Evolutionary conservation across 176 grass and related monocot species (phyloP).

Genomic region (Cenchrus fungigraminus): DNA sequence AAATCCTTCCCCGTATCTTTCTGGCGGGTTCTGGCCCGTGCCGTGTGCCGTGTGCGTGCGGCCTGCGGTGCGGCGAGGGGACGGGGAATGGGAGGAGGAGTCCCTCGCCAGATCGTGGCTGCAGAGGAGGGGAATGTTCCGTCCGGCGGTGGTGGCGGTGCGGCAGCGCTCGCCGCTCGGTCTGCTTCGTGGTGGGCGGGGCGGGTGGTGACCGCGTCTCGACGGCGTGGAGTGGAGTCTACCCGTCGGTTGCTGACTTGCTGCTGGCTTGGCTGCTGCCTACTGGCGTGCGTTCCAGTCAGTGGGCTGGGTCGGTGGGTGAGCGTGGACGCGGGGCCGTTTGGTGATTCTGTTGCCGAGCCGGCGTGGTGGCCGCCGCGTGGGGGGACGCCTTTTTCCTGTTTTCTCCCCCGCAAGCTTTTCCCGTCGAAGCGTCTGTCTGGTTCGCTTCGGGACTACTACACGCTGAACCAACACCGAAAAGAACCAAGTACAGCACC

Average conservation of each 20-base stretch:
- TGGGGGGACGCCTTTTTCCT: neutral
- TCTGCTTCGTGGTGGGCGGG: no score
- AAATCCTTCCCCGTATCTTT: neutral
- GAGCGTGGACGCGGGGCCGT: neutral
- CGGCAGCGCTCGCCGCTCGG: no score
- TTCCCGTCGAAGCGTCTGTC: neutral
- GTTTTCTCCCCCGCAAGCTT: neutral
- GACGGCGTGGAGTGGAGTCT: no score
- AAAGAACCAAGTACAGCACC: neutral
- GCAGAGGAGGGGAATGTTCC: neutral
- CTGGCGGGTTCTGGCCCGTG: neutral
- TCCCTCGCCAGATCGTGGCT: no score
- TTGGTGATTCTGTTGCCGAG: neutral
- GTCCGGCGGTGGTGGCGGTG: neutral
- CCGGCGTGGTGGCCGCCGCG: no score
- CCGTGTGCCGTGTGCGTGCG: conserved; percentile 16
- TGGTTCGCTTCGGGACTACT: neutral
- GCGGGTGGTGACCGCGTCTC: no score
- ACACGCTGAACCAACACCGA: neutral
- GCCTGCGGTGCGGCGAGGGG: neutral
- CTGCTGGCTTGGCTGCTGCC: neutral
- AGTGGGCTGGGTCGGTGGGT: neutral
- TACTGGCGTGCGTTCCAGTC: neutral
- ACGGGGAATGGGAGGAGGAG: no score
- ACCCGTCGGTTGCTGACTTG: no score